phyloP scores from a whole-genome alignment of 257 asterid genomes.

The Nicotiana undulata region DNA sequence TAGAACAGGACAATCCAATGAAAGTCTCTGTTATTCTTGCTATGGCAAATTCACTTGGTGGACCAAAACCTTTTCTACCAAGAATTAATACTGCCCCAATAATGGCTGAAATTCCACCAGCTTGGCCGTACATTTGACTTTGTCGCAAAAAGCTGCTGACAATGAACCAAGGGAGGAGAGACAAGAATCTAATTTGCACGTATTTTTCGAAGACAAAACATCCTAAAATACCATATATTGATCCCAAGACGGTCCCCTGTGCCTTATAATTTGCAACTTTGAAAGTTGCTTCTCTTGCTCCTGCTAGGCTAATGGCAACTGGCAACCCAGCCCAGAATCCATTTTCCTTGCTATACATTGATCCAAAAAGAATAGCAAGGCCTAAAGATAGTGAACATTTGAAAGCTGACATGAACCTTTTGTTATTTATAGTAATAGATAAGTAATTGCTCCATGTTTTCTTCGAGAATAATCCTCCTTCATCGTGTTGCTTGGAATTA shows the following conservation, averaged over 20 bases:
- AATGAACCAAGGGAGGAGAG: slow-evolving; percentile 86
- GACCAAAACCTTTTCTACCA: slow-evolving; percentile 64
- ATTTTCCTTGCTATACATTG: slow-evolving; percentile 53
- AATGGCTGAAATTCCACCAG: slow-evolving; percentile 76
- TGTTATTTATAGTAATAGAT: slow-evolving; percentile 19
- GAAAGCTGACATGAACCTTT: slow-evolving; percentile 53
- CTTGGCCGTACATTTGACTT: slow-evolving; percentile 85
- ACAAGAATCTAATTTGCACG: slow-evolving; percentile 47
- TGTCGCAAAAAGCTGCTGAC: slow-evolving; percentile 50
- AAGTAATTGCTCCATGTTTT: slow-evolving; percentile 10
- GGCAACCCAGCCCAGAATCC: slow-evolving; percentile 82
- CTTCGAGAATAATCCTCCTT: neutral
- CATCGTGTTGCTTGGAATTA: slow-evolving; percentile 12
- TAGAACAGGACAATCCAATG: slow-evolving; percentile 71
- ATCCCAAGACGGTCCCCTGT: slow-evolving; percentile 83
- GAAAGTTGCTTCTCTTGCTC: slow-evolving; percentile 70
- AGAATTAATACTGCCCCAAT: slow-evolving; percentile 67
- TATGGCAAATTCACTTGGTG: slow-evolving; percentile 73
- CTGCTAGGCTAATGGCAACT: slow-evolving; percentile 59
- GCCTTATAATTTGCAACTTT: slow-evolving; percentile 64
- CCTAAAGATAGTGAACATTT: slow-evolving; percentile 67
- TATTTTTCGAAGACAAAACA: slow-evolving; percentile 62
- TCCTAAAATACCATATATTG: slow-evolving; percentile 72
- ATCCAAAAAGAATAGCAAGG: slow-evolving; percentile 55
- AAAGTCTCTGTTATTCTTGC: slow-evolving; percentile 72